These are phyloP conservation scores for Thalassiosira exigua DNA, from an alignment of 352 stramenopile species.

Conservation along the genomic window DNA sequence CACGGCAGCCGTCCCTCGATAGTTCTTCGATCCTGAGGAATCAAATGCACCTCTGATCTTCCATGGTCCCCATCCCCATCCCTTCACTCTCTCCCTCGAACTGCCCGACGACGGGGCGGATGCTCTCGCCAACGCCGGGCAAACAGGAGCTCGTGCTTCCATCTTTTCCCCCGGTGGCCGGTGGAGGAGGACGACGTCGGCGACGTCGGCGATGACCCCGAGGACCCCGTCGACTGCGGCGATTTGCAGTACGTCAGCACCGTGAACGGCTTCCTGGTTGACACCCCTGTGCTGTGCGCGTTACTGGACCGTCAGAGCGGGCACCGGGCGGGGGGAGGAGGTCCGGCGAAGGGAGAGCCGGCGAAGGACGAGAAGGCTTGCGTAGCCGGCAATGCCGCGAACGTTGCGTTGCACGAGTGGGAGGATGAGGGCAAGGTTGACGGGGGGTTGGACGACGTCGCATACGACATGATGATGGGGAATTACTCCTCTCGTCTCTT, in stretches of 20 bases:
- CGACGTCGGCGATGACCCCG: too few species aligned
- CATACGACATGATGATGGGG: slow-evolving; percentile 85
- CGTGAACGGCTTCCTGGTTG: slow-evolving; percentile 77
- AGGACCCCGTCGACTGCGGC: slow-evolving; percentile 72
- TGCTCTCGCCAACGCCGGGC: too few species aligned
- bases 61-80: too few species aligned
- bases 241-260: slow-evolving; percentile 83
- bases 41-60: too few species aligned
- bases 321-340: slow-evolving; percentile 34
- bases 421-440: slow-evolving; percentile 64
- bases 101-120: too few species aligned
- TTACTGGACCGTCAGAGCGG: slow-evolving; percentile 77
- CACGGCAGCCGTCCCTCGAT: too few species aligned
- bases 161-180: too few species aligned
- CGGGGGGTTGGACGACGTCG: slow-evolving; percentile 71
- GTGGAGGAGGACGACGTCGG: too few species aligned
- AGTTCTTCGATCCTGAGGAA: too few species aligned
- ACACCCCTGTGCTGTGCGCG: slow-evolving; percentile 62
- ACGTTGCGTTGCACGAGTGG: slow-evolving; percentile 19
- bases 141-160: too few species aligned
- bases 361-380: slow-evolving; percentile 17
- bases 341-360: neutral
- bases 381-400: slow-evolving; percentile 29
- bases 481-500: slow-evolving; percentile 73
- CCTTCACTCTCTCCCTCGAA: too few species aligned